Conservation (phyloP, 73 alveolate genomes). For the Uronychia binucleata region DNA sequence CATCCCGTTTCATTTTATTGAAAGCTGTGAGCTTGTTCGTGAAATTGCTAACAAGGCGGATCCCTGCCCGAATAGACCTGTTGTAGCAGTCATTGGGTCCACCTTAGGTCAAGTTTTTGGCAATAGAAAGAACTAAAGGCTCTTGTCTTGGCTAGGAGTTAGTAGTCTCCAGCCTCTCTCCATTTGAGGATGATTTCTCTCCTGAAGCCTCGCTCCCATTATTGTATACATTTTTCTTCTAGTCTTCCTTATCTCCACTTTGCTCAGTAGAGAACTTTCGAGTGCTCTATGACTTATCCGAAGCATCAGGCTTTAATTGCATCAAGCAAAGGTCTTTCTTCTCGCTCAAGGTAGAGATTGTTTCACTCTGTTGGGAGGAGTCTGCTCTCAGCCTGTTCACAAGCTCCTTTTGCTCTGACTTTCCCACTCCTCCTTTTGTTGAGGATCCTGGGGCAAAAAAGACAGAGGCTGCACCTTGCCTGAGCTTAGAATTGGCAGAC, state of each 20-base stretch:
- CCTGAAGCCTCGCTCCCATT: neutral
- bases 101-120: neutral
- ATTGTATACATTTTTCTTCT: too few species aligned
- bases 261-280: neutral
- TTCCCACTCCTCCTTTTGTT: too few species aligned
- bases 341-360: neutral
- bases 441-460: too few species aligned
- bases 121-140: neutral
- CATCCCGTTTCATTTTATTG: neutral
- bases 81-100: neutral
- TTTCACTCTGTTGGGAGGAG: too few species aligned
- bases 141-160: neutral
- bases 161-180: neutral
- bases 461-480: too few species aligned
- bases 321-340: neutral
- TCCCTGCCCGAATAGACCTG: neutral
- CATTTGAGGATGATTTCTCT: neutral
- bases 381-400: too few species aligned
- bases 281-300: neutral
- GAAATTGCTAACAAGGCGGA: neutral
- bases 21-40: neutral
- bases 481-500: too few species aligned
- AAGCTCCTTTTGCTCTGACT: too few species aligned
- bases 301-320: neutral
- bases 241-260: neutral